Evolutionary conservation across 2,329 filamentous ascomycete genomes (phyloP).

Genomic region (Zalaria obscura): DNA sequence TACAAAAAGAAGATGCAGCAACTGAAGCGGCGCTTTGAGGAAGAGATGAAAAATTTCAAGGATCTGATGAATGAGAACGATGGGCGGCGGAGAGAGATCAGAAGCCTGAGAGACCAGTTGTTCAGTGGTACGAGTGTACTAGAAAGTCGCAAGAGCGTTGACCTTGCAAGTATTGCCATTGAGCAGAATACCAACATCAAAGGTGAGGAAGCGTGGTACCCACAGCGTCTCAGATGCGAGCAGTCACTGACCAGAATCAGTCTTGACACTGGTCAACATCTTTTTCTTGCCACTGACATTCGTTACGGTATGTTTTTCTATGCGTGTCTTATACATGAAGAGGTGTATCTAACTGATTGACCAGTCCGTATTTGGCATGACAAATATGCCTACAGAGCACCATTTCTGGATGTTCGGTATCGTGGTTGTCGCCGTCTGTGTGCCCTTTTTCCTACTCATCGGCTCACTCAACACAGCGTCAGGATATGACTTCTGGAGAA

Average conservation of each 20-base stretch:
- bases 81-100: constrained; percentile 39
- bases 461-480: constrained; percentile 27
- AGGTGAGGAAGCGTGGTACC: not conserved
- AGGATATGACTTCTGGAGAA: constrained; percentile 23
- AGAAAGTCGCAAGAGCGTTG: constrained; percentile 45
- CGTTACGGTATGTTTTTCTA: constrained; percentile 27
- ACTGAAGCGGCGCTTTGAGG: constrained; percentile 35
- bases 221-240: constrained; percentile 10
- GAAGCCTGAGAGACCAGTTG: constrained; percentile 44
- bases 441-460: constrained; percentile 32
- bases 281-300: constrained; percentile 49
- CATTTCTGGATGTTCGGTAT: constrained; percentile 25
- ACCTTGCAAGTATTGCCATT: constrained; percentile 36
- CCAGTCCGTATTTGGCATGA: constrained; percentile 27
- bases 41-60: constrained; percentile 35
- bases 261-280: constrained; percentile 44
- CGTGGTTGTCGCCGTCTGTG: constrained; percentile 25
- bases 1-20: constrained; percentile 36
- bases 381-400: constrained; percentile 25
- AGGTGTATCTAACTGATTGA: too few species aligned
- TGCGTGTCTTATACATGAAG: too few species aligned
- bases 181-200: constrained; percentile 49
- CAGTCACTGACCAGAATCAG: too few species aligned
- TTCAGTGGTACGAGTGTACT: constrained; percentile 50
- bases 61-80: constrained; percentile 38